Evolutionary conservation across 768 basidiomycete species (phyloP).

Genomic region (Gymnopilus dilepis): DNA sequence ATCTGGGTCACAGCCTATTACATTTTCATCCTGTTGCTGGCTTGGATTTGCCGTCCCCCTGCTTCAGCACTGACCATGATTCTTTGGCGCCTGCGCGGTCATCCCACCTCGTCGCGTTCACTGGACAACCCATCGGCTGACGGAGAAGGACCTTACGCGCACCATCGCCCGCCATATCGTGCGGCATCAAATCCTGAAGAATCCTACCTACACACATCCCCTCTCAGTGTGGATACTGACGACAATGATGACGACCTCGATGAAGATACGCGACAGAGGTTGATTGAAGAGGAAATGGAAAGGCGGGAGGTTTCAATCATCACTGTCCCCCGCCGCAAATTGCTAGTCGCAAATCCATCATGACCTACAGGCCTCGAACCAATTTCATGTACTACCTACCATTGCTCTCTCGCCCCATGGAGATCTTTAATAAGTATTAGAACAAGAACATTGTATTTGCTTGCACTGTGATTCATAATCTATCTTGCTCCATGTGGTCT

Average conservation of each 20-base stretch:
- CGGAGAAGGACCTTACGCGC: conserved; percentile 62
- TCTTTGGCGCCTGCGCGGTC: conserved; percentile 47
- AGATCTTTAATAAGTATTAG: conserved; percentile 1
- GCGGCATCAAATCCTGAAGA: conserved; percentile 47
- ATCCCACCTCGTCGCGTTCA: conserved; percentile 33
- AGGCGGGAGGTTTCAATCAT: conserved; percentile 86
- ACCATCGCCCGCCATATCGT: conserved; percentile 71
- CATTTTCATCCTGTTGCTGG: conserved; percentile 50
- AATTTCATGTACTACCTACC: conserved; percentile 4
- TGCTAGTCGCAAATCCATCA: conserved; percentile 77
- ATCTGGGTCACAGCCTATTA: conserved; percentile 68
- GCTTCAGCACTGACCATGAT: conserved; percentile 61
- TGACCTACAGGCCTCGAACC: conserved; percentile 25
- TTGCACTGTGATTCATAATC: conserved; percentile 5
- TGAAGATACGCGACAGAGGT: conserved; percentile 72
- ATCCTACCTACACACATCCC: conserved; percentile 40
- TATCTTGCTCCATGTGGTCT: conserved; percentile 13
- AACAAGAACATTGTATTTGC: conserved; percentile 7
- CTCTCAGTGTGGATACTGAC: conserved; percentile 58
- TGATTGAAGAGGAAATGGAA: conserved; percentile 83
- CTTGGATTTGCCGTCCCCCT: conserved; percentile 64
- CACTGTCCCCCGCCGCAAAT: conserved; percentile 72
- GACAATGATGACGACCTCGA: conserved; percentile 75
- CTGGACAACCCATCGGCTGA: conserved; percentile 40
- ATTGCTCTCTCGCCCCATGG: neutral